phyloP scores from a whole-genome alignment of 2,329 filamentous ascomycete species.

The Metarhizium rileyi region DNA sequence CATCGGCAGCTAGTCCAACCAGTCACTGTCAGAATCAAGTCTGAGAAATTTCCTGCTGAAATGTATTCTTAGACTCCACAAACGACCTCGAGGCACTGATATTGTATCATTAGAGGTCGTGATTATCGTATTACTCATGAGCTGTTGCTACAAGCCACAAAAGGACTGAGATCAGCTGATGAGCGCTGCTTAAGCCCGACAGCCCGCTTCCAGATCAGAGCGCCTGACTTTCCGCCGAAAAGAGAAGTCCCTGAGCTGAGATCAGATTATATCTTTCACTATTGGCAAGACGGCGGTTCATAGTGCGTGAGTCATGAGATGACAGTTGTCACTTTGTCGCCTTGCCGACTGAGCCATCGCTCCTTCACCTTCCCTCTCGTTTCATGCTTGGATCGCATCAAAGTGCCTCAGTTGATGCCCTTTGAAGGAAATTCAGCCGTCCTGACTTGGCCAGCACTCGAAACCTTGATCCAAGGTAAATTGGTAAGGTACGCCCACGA shows the following conservation, averaged over 20 bases:
- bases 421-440: constrained; percentile 70
- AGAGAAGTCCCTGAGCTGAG: too few species aligned
- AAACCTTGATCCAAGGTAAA: constrained; percentile 68
- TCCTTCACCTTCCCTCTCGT: neutral
- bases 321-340: neutral
- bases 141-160: neutral
- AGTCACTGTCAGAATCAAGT: neutral
- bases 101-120: neutral
- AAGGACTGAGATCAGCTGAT: neutral
- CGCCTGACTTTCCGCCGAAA: neutral
- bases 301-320: neutral
- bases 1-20: neutral
- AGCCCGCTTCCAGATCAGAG: neutral
- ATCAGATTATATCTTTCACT: neutral
- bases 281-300: neutral
- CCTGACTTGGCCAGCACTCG: constrained; percentile 52
- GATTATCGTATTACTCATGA: neutral
- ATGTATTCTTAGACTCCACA: neutral
- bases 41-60: neutral
- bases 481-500: constrained; percentile 73
- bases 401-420: constrained; percentile 16
- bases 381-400: neutral
- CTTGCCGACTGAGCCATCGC: neutral
- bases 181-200: neutral
- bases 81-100: neutral